Conservation (phyloP, 176 grass and related monocot genomes). For the Calamus simplicifolius region DNA sequence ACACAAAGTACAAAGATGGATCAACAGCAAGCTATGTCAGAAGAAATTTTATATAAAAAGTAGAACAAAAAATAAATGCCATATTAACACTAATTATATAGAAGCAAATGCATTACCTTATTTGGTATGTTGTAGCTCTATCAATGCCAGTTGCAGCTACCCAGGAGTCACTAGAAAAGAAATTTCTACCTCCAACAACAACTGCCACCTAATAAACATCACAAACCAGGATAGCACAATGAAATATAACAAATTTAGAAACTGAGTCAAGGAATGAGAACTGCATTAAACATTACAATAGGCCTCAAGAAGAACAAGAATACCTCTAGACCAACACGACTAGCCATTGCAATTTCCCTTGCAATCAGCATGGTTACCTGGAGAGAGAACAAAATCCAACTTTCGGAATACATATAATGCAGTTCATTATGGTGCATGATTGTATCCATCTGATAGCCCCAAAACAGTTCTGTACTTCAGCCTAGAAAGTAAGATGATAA, state of each 20-base stretch:
- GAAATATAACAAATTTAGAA: constrained; percentile 11
- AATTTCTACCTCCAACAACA: constrained; percentile 83
- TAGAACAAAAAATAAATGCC: too few species aligned
- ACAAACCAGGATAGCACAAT: not conserved
- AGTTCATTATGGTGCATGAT: too few species aligned
- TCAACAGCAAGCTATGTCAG: too few species aligned
- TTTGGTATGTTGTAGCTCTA: constrained; percentile 67
- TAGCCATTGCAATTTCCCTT: constrained; percentile 84
- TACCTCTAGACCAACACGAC: constrained; percentile 70
- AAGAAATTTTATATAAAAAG: too few species aligned
- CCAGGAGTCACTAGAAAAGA: constrained; percentile 79
- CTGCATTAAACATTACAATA: too few species aligned
- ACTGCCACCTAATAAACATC: constrained; percentile 54
- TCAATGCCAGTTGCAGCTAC: constrained; percentile 70
- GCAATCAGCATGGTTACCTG: constrained; percentile 85
- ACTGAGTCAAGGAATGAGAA: not conserved
- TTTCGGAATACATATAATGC: too few species aligned
- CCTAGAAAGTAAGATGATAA: constrained; percentile 1
- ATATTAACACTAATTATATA: too few species aligned
- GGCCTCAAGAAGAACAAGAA: not conserved
- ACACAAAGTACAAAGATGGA: too few species aligned
- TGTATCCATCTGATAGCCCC: too few species aligned
- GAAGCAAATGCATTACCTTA: constrained; percentile 37
- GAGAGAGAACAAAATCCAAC: constrained; percentile 9
- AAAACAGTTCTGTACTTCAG: too few species aligned